These are phyloP conservation scores for Fraxinus quadrangulata DNA, from an alignment of 257 asterid species.

Conservation along the genomic window DNA sequence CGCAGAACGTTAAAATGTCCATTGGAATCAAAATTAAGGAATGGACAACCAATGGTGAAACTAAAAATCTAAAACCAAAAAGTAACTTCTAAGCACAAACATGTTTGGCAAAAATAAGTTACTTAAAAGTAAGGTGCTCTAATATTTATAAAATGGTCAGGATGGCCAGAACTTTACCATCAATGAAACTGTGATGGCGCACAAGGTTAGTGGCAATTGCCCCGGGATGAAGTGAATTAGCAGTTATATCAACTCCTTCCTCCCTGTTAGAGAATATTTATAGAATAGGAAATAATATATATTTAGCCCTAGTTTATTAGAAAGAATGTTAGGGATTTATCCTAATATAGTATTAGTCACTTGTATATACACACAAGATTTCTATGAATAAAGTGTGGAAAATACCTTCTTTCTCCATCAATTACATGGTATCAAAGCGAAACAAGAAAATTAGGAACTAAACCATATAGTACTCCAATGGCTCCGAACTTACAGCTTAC, in stretches of 20 bases:
- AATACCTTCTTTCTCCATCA: too few relatives aligned
- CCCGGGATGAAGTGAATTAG: conserved; percentile 86
- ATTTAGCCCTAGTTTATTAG: too few relatives aligned
- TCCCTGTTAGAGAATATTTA: too few relatives aligned
- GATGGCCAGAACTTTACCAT: conserved; percentile 40
- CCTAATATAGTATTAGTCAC: too few relatives aligned
- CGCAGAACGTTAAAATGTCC: not conserved
- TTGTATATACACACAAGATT: too few relatives aligned
- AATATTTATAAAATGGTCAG: not conserved
- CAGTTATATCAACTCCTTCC: conserved; percentile 78
- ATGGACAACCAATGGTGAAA: not conserved
- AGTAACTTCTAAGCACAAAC: not conserved
- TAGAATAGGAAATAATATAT: too few relatives aligned
- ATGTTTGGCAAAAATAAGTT: not conserved
- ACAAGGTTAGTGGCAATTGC: conserved; percentile 71
- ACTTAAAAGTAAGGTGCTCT: not conserved
- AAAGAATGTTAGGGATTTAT: too few relatives aligned
- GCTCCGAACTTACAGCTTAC: too few relatives aligned
- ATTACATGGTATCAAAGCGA: too few relatives aligned
- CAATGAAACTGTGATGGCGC: conserved; percentile 47
- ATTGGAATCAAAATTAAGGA: not conserved
- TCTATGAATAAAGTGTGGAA: too few relatives aligned
- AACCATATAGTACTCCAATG: too few relatives aligned
- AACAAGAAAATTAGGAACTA: too few relatives aligned
- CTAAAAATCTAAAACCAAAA: not conserved